phyloP scores from a whole-genome alignment of 148 eudicot genomes.

The Amaranthus cruentus region DNA sequence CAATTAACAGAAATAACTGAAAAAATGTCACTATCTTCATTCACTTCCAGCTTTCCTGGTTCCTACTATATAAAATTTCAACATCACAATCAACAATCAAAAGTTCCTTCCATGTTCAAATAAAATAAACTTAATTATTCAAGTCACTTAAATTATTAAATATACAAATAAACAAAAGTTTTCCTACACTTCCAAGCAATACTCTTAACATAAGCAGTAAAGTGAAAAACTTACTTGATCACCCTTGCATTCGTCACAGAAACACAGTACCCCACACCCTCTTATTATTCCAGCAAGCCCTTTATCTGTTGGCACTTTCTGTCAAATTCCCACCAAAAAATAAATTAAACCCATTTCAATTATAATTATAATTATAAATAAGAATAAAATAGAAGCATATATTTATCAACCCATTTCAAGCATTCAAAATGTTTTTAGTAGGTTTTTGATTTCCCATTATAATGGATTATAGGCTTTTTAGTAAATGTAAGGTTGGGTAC shows the following conservation, averaged over 20 bases:
- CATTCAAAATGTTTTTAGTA: background rate
- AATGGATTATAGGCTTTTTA: background rate
- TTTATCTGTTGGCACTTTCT: constrained; percentile 25
- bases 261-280: constrained; percentile 63
- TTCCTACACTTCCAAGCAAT: background rate
- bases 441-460: background rate
- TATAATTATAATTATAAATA: background rate
- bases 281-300: constrained; percentile 55
- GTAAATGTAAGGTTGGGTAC: background rate
- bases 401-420: background rate
- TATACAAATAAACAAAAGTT: background rate
- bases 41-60: no score
- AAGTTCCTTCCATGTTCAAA: background rate
- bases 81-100: no score
- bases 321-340: constrained; percentile 13
- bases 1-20: no score
- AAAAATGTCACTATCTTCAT: no score
- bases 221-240: constrained; percentile 34
- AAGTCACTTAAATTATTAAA: background rate
- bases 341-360: background rate
- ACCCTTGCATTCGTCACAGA: constrained; percentile 55
- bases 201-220: background rate
- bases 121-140: background rate
- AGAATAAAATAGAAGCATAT: background rate
- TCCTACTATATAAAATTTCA: no score